These are phyloP conservation scores for Thyridium curvatum DNA, from an alignment of 2,329 filamentous ascomycete species.

Conservation along the genomic window DNA sequence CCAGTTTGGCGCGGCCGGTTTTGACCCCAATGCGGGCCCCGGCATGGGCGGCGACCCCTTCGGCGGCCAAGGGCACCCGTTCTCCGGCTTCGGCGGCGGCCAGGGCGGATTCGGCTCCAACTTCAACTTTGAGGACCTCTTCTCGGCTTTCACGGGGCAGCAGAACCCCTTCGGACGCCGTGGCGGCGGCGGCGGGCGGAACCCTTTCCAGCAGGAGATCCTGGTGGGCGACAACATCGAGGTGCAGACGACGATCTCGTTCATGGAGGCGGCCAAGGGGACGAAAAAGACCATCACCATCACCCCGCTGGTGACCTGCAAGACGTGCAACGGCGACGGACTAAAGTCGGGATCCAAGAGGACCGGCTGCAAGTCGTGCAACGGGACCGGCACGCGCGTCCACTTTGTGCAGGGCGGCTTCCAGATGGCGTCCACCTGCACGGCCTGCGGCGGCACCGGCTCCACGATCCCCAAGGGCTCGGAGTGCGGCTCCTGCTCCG, in stretches of 20 bases:
- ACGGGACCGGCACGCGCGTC: slow-evolving; percentile 79
- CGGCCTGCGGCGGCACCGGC: slow-evolving; percentile 73
- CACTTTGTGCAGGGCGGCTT: slow-evolving; percentile 90
- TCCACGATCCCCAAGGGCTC: slow-evolving; percentile 69
- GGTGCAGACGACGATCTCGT: slow-evolving; percentile 85
- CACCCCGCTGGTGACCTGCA: slow-evolving; percentile 73
- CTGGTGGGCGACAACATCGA: slow-evolving; percentile 95
- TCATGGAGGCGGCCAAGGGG: slow-evolving; percentile 94
- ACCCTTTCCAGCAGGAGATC: slow-evolving; percentile 71
- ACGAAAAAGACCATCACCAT: slow-evolving; percentile 82
- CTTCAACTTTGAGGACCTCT: slow-evolving; percentile 95
- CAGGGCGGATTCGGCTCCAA: slow-evolving; percentile 70
- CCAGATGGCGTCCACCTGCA: slow-evolving; percentile 90
- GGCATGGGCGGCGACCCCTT: slow-evolving; percentile 51
- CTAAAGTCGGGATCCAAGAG: slow-evolving; percentile 74
- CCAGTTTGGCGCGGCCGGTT: slow-evolving; percentile 81
- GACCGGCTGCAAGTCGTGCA: slow-evolving; percentile 70
- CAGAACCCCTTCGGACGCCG: slow-evolving; percentile 47
- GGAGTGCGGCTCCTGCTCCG: slow-evolving; percentile 74
- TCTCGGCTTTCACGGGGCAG: slow-evolving; percentile 71
- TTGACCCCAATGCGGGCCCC: slow-evolving; percentile 67
- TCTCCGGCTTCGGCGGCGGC: slow-evolving; percentile 51
- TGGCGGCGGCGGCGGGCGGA: slow-evolving; percentile 42
- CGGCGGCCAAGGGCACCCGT: slow-evolving; percentile 58
- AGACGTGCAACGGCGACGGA: slow-evolving; percentile 76